Evolutionary conservation across 2,329 filamentous ascomycete genomes (phyloP), one percentile per base, ranked within the genome.

Genomic region (Trichoderma sp.): DNA sequence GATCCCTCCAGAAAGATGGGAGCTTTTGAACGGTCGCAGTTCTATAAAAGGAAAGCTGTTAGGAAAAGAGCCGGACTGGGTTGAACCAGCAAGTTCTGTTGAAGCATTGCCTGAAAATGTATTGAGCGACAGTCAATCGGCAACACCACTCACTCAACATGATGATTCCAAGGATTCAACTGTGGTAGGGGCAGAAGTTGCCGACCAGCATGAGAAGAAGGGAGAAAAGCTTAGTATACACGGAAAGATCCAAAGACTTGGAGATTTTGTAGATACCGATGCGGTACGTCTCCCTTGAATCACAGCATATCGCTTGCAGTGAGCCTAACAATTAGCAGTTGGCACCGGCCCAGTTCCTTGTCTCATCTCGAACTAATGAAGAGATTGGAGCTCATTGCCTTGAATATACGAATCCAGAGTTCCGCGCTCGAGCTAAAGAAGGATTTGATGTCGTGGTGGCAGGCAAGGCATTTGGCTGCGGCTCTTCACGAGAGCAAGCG

Each of bases 201-300:
- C 15, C 2, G 24, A 2, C 15, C 12, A 30, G 5, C 1, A 2
- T 4, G 51, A 30, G 24, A n/a, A n/a, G 4, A 58, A 15, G 3
- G 18, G n/a, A 8, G 28, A 36, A 6, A 47, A 24, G 0, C 73
- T 74, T 7, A 76, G 84, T 11, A 34, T 34, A 6, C 74, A 63
- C 12, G 78, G 81, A 15, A 85, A 80, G 71, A 75, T 84, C 2
- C 79, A 84, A 36, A 74, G 73, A 3, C 75, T 86, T 1, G 84
- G 83, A 11, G 83, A 85, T 71, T 84, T 84, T 60, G 80, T 86
- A 67, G 83, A 86, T 71, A 86, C 82, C 11, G 80, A 82, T 72
- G 81, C 80, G 0, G 81, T 83, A 78, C 57, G 79, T 74, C 9
- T 12, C 18, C 30, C n/a, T 34, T 39, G 12, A 39, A 8, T 14